Base-by-base conservation (phyloP, 2,329 filamentous ascomycete genomes). In the Colletotrichum horii region DNA sequence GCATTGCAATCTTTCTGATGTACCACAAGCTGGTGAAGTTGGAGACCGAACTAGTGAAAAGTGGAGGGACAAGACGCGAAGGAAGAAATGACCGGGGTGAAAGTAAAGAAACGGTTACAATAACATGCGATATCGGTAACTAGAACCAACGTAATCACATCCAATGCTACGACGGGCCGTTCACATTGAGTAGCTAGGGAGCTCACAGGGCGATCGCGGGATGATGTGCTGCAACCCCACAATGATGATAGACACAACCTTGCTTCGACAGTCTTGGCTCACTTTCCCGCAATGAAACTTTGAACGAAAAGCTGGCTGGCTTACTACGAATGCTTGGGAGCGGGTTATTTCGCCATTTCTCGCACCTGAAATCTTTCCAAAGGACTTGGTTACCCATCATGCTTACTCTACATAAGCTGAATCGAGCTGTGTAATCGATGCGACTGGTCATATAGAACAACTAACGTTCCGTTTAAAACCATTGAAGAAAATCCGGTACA, bases 191-290 rank as follows among this genome's bases (percentile, higher is more conserved):
- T n/a, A 28, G 55, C 14, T 11, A 36, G 15, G 61, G 24, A 24
- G 32, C 24, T 43, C 9, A 38, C 22, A 4, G 32, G 19, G 32
- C n/a, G 61, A n/a, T 64, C 24, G 55, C 26, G 8, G 61, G n/a
- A 64, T 64, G 61, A 12, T 64, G 61, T 43, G 61, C 61, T 64
- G 61, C 14, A 64, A 36, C 32, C 61, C 61, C 61, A 65, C 61
- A 8, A 65, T 65, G 61, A 26, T 65, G 34, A 43, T 24, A 43
- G 61, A 65, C 36, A 24, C 15, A 58, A 58, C 24, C 55, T 28
- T 30, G 24, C 55, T 28, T 58, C 24, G 15, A 4, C 22, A 16
- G 24, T 26, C 24, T 58, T 58, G 55, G 55, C 55, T 58, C 26
- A 3, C 3, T 24, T 26, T 56, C 1, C 16, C 3, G 55, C n/a